Base-by-base conservation (phyloP, 148 eudicot species). In the Fallopia convolvulus region DNA sequence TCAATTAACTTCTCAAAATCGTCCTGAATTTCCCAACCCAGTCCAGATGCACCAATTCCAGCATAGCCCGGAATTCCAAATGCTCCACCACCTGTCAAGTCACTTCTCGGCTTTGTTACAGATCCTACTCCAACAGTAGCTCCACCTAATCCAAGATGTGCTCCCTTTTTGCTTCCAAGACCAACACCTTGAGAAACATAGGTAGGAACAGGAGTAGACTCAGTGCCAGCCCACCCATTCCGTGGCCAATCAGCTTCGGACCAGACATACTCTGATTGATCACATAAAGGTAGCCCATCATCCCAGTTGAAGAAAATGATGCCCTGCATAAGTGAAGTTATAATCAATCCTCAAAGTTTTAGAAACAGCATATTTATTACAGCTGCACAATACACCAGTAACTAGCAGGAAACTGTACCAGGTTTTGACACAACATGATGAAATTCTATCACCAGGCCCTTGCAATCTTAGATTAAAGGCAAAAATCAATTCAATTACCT, bases 21-120 rank as follows among this genome's bases (percentile, higher is more conserved):
- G 66, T 89, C 94, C 85, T 91, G 93, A 75, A 89, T 78, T 70
- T 88, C 97, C 99, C 99, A 96, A 66, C 97, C 94, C 81, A 96
- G 84, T 77, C 89, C 86, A 68, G 92, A 83, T 77, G 89, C 82
- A 75, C 93, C 89, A 66, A 88, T 82, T 72, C 95, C 90, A 83
- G 92, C 85, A 87, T 90, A 89, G 48, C 90, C 89, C 70, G 93
- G 92, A 81, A 89, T 77, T 76, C 95, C 93, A 85, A 86, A 87
- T 81, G 92, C 87, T 76, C 87, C 93, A 75, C 89, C 89, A 78
- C 89, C 86, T 26, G 83, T 82, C 80, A 84, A 79, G 76, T 87
- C 85, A 74, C 83, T 86, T 44, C 89, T 89, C 48, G 85, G 83
- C 80, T 85, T 88, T 72, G 82, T 83, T 81, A 83, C 83, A 75